Percentiles rank a stretch among this genome's conserved stretches.
Evolutionary conservation across 139 green algal genomes (phyloP).

Genomic region (Deuterostichococcus epilithicus): DNA sequence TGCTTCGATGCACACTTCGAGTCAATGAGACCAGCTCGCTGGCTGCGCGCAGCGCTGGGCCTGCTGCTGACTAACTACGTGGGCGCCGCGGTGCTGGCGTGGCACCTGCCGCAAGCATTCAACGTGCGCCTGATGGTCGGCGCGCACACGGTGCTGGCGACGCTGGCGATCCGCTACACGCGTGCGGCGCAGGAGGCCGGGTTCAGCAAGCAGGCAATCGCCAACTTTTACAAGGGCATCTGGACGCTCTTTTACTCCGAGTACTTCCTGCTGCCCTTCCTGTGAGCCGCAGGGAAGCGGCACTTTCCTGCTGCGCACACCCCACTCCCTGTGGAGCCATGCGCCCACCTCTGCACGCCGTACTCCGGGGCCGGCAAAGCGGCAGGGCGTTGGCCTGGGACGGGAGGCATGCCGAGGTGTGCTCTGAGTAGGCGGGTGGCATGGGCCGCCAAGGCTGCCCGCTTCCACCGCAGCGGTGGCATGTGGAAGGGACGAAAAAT

Average conservation of each 20-base stretch:
- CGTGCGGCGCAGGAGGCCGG: slow-evolving; percentile 45
- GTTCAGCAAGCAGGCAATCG: slow-evolving; percentile 70
- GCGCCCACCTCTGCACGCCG: too few relatives aligned
- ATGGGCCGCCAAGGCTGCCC: too few relatives aligned
- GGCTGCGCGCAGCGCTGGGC: slow-evolving; percentile 34
- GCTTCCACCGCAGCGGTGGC: too few relatives aligned
- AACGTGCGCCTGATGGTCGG: slow-evolving; percentile 78
- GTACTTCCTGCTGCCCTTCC: slow-evolving; percentile 85
- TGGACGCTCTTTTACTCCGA: slow-evolving; percentile 98
- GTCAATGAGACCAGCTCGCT: slow-evolving; percentile 9
- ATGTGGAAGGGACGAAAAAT: too few relatives aligned
- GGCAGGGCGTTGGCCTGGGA: too few relatives aligned
- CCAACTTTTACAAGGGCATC: slow-evolving; percentile 82
- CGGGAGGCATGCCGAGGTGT: too few relatives aligned
- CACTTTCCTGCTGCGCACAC: too few relatives aligned
- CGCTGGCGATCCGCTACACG: slow-evolving; percentile 50
- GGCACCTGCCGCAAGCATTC: slow-evolving; percentile 61
- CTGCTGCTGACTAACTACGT: slow-evolving; percentile 91
- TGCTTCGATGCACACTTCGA: not conserved
- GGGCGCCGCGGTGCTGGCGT: slow-evolving; percentile 63
- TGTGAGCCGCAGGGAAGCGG: too few relatives aligned
- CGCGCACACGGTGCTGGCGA: slow-evolving; percentile 64
- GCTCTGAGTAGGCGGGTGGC: too few relatives aligned
- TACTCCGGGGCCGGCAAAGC: too few relatives aligned
- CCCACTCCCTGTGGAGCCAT: too few relatives aligned